phyloP scores from a whole-genome alignment of 1,139 yeast species.

The Hansenula anomala region DNA sequence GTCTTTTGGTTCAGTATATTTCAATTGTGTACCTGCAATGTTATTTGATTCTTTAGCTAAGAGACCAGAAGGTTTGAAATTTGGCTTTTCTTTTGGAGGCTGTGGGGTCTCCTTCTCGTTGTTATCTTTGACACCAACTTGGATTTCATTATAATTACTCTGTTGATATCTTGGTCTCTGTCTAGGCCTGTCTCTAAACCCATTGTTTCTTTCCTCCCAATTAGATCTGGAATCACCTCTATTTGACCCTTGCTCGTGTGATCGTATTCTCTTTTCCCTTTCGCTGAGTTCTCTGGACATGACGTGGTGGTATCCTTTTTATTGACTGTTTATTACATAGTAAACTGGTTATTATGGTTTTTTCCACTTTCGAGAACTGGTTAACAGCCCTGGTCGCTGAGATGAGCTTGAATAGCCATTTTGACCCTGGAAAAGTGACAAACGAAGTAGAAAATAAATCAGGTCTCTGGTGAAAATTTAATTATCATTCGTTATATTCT shows the following conservation, averaged over 20 bases:
- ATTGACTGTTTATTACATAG: no score
- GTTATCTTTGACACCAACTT: background rate
- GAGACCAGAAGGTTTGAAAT: slow-evolving; percentile 41
- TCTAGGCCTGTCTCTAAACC: background rate
- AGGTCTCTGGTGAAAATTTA: no score
- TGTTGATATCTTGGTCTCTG: slow-evolving; percentile 1
- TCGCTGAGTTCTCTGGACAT: background rate
- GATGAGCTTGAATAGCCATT: no score
- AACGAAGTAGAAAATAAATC: no score
- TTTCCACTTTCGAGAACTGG: no score
- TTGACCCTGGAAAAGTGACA: no score
- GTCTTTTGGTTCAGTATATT: slow-evolving; percentile 42
- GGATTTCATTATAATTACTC: background rate
- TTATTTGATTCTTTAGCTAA: slow-evolving; percentile 40
- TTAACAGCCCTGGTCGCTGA: no score
- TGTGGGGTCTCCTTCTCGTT: background rate
- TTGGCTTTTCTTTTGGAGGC: slow-evolving; percentile 27
- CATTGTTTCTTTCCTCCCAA: background rate
- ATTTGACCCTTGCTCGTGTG: background rate
- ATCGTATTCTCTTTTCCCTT: slow-evolving; percentile 4
- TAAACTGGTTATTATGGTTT: no score
- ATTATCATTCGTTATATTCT: no score
- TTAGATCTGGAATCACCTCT: background rate
- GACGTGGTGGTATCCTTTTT: background rate
- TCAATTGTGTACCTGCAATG: slow-evolving; percentile 34